These are phyloP conservation scores for Cercospora sp. DNA, from an alignment of 2,329 filamentous ascomycete species.

Conservation along the genomic window DNA sequence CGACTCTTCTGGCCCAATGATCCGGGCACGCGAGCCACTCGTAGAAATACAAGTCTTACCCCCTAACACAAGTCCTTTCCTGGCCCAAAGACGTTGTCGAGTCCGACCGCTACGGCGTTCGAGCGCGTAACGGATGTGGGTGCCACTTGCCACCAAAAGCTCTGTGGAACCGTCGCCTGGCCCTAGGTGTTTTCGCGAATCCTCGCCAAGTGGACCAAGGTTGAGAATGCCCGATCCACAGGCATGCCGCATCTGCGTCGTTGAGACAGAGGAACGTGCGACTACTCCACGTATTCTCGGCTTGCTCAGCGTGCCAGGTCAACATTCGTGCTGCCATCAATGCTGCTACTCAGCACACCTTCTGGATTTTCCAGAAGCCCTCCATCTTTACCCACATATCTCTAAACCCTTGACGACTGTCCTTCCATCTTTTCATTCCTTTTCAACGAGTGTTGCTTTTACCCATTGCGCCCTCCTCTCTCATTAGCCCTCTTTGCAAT, in stretches of 20 bases:
- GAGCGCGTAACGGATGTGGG: too few relatives aligned
- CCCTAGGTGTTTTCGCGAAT: background rate
- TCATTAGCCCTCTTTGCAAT: background rate
- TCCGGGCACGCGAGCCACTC: background rate
- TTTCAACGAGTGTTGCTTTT: background rate
- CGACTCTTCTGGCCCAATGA: background rate
- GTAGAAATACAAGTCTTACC: background rate
- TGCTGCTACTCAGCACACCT: background rate
- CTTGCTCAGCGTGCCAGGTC: background rate
- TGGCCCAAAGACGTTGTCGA: background rate
- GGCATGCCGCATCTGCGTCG: background rate
- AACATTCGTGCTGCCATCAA: background rate
- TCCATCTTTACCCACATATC: background rate
- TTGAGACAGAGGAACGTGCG: background rate
- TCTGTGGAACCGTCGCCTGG: too few relatives aligned
- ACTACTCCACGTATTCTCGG: background rate
- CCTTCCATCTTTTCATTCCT: background rate
- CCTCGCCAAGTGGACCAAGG: background rate
- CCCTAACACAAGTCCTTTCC: background rate
- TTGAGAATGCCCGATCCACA: background rate
- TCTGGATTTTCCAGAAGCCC: background rate
- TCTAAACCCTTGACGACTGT: background rate
- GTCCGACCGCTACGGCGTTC: background rate
- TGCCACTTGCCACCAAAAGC: too few relatives aligned
- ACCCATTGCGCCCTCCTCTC: background rate